phyloP scores from a whole-genome alignment of 768 basidiomycete genomes.

The Rhodotorula sphaerocarpa region DNA sequence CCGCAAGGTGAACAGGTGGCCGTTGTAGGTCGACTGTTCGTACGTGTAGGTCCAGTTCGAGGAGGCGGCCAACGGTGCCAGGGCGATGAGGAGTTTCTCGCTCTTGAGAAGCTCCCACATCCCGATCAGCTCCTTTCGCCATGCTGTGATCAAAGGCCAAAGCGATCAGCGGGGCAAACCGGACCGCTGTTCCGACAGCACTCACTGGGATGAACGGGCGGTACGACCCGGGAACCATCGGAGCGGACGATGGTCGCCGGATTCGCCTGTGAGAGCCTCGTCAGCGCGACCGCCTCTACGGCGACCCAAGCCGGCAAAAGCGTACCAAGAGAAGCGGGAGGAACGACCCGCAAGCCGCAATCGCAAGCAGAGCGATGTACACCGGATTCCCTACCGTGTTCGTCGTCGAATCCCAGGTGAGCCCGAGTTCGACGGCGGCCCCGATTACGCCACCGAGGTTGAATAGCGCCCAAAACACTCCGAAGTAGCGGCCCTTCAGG shows the following conservation, averaged over 20 bases:
- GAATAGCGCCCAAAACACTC: constrained; percentile 51
- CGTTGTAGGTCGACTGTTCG: constrained; percentile 54
- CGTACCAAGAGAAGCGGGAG: constrained; percentile 53
- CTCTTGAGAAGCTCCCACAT: constrained; percentile 60
- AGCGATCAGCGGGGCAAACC: constrained; percentile 49
- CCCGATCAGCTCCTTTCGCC: constrained; percentile 65
- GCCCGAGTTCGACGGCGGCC: constrained; percentile 31
- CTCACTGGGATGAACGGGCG: constrained; percentile 20
- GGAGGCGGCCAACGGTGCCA: constrained; percentile 66
- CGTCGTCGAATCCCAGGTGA: constrained; percentile 19
- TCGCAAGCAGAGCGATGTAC: constrained; percentile 66
- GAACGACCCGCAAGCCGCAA: constrained; percentile 43
- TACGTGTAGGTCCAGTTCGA: constrained; percentile 47
- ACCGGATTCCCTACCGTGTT: constrained; percentile 34
- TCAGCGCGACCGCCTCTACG: background rate
- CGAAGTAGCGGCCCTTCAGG: constrained; percentile 24
- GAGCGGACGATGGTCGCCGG: constrained; percentile 65
- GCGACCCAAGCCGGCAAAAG: too few species aligned
- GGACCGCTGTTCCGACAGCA: constrained; percentile 52
- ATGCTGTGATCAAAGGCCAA: constrained; percentile 50
- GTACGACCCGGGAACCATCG: constrained; percentile 15
- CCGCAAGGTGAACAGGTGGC: constrained; percentile 41
- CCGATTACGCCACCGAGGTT: constrained; percentile 47
- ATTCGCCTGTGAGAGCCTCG: constrained; percentile 39
- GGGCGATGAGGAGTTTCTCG: constrained; percentile 63